phyloP scores from a whole-genome alignment of 116 monocot species.

The Papilionanthe hybrid region DNA sequence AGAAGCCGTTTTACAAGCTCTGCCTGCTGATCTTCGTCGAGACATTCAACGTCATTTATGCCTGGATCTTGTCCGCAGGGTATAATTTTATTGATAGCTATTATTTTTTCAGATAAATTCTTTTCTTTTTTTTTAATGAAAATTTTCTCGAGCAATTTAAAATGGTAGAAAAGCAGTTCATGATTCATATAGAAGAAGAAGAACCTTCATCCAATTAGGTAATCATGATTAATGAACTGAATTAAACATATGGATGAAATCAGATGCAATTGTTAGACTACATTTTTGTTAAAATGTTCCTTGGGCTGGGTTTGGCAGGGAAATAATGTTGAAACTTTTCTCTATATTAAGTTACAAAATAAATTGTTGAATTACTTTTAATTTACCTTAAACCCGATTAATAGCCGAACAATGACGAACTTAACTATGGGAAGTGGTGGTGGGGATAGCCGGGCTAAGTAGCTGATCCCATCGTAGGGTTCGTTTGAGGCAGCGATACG shows the following conservation, averaged over 20 bases:
- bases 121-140: neutral
- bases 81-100: constrained; percentile 17
- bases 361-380: neutral
- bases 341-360: neutral
- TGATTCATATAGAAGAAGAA: neutral
- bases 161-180: neutral
- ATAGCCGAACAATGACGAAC: no score
- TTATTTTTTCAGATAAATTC: neutral
- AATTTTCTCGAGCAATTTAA: neutral
- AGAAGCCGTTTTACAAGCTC: constrained; percentile 50
- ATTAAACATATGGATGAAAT: neutral
- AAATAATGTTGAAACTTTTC: neutral
- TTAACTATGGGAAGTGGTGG: no score
- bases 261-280: neutral
- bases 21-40: constrained; percentile 72
- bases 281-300: neutral
- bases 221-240: neutral
- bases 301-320: neutral
- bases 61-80: constrained; percentile 71
- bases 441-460: no score
- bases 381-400: no score
- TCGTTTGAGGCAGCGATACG: no score
- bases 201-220: neutral
- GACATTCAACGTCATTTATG: constrained; percentile 77
- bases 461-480: no score